Conservation (phyloP, 2,329 filamentous ascomycete species). For the Penicillium sclerotigenum region DNA sequence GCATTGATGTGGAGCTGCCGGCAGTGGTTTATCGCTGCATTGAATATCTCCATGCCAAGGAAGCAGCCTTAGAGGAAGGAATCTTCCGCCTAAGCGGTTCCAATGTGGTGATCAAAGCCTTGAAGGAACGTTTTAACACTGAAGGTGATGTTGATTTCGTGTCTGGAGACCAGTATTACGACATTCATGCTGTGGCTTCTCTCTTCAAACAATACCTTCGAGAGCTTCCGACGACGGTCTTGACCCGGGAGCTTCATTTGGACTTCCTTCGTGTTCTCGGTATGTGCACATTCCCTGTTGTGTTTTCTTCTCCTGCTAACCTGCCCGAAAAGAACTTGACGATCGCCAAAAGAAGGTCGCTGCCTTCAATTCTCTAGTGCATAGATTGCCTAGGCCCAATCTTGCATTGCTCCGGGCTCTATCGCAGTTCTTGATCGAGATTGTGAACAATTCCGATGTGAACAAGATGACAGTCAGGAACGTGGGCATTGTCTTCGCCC, state of each 20-base stretch:
- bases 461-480: constrained; percentile 99
- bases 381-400: constrained; percentile 76
- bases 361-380: constrained; percentile 73
- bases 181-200: constrained; percentile 93
- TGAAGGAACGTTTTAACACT: constrained; percentile 88
- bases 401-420: constrained; percentile 77
- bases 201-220: constrained; percentile 90
- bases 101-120: constrained; percentile 84
- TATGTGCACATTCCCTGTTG: constrained; percentile 32
- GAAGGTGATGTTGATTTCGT: constrained; percentile 90
- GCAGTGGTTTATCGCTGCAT: constrained; percentile 94
- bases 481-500: constrained; percentile 96
- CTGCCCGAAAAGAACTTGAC: constrained; percentile 58
- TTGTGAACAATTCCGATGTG: constrained; percentile 81
- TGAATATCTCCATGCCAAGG: constrained; percentile 81
- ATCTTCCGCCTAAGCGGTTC: constrained; percentile 98
- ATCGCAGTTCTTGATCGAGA: constrained; percentile 82
- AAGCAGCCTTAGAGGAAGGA: constrained; percentile 81
- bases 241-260: constrained; percentile 84
- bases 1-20: constrained; percentile 72
- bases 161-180: constrained; percentile 75
- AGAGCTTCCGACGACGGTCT: constrained; percentile 84
- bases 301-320: constrained; percentile 7
- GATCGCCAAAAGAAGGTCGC: constrained; percentile 72
- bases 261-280: constrained; percentile 79